Evolutionary conservation across 2,329 filamentous ascomycete species (phyloP), one percentile per base, ranked within the genome.

Genomic region (Alternaria atra): DNA sequence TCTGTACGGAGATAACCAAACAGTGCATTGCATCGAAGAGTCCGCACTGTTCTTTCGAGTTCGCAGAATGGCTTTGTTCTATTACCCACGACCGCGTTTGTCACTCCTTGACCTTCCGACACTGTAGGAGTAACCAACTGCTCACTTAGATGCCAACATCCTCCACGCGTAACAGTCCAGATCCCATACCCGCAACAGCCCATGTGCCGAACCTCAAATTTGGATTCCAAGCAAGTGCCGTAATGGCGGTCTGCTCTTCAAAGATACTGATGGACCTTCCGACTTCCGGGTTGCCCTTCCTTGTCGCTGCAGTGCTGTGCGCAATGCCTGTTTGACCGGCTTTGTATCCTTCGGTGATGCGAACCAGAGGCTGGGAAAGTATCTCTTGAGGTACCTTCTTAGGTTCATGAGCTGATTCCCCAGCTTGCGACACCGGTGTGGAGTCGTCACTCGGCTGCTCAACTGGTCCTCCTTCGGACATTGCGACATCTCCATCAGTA

Each of bases 141-240:
- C 47, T 48, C 30, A 23, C 47, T 39, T 58, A 75, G 5, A 76
- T 69, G 1, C 69, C 72, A 37, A 85, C 58, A 71, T 85, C 83
- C 68, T 85, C 83, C 0, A 85, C 80, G 52, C 83, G 80, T 37
- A 85, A 58, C 58, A 85, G 64, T 9, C 84, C 84, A 71, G 79
- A 79, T 2, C 77, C 82, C 73, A 81, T 80, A 3, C 82, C 84
- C 17, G 83, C 83, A 5, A 82, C 81, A 6, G 83, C 83, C 84
- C 84, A 86, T 0, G 81, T 82, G 6, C 80, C 84, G 58, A 73
- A 81, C 42, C 74, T 77, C 23, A 81, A 30, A 68, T 85, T 85
- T n/a, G 81, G 81, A 68, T 85, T 85, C 84, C 84, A 86, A 13
- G 79, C 76, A 44, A 85, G 67, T 8, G 77, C 73, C 17, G 81